phyloP scores from a whole-genome alignment of 2,329 filamentous ascomycete species.

The Xylariomycetidae sp. region DNA sequence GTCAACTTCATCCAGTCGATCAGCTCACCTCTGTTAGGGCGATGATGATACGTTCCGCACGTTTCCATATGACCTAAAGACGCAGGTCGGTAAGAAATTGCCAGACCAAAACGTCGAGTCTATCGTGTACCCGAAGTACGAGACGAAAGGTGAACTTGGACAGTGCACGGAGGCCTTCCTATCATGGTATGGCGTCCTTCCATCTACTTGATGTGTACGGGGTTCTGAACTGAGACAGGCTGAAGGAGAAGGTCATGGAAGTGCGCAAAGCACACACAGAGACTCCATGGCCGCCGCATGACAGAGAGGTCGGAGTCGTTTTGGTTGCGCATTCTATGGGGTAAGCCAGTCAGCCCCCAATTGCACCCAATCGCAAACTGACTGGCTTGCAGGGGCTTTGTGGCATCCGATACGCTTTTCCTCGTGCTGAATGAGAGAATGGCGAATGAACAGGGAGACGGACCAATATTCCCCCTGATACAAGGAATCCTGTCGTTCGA shows the following conservation, averaged over 20 bases:
- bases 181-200: slow-evolving; percentile 37
- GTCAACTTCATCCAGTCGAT: slow-evolving; percentile 1
- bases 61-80: slow-evolving; percentile 59
- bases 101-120: slow-evolving; percentile 55
- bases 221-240: slow-evolving; percentile 38
- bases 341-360: slow-evolving; percentile 24
- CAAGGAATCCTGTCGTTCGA: slow-evolving; percentile 79
- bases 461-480: slow-evolving; percentile 70
- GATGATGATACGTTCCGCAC: slow-evolving; percentile 62
- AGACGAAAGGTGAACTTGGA: slow-evolving; percentile 63
- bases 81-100: slow-evolving; percentile 50
- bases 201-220: background rate
- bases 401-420: slow-evolving; percentile 76
- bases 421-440: slow-evolving; percentile 61
- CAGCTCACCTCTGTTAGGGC: slow-evolving; percentile 43
- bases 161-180: slow-evolving; percentile 40
- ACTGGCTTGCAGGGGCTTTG: slow-evolving; percentile 68
- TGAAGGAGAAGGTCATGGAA: slow-evolving; percentile 76
- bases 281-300: slow-evolving; percentile 70
- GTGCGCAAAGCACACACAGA: slow-evolving; percentile 62
- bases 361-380: slow-evolving; percentile 13
- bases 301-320: slow-evolving; percentile 73
- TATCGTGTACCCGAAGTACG: slow-evolving; percentile 64
- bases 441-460: slow-evolving; percentile 24
- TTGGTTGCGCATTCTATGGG: slow-evolving; percentile 81